Conservation (phyloP, 331 rosid species). For the Rhamnella rubrinervis region DNA sequence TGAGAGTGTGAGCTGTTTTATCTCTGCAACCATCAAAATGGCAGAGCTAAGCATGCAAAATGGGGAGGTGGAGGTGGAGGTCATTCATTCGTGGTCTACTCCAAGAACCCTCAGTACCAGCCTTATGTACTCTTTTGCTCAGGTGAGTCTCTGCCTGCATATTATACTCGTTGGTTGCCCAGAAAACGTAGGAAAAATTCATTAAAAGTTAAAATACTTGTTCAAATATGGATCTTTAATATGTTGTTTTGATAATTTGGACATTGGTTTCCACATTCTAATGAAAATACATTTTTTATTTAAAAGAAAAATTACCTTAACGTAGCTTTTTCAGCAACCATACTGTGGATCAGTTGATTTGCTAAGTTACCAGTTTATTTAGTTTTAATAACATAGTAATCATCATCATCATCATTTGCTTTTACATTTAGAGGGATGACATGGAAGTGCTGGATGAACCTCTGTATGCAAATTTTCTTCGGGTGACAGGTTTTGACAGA, state of each 20-base stretch:
- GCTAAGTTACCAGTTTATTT: too few relatives aligned
- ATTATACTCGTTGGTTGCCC: neutral
- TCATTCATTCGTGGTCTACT: conserved; percentile 76
- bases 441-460: conserved; percentile 81
- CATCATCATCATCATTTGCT: neutral
- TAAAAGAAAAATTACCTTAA: too few relatives aligned
- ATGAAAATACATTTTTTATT: too few relatives aligned
- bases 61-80: conserved; percentile 40
- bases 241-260: too few relatives aligned
- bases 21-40: conserved; percentile 23
- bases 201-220: too few relatives aligned
- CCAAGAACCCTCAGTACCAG: conserved; percentile 82
- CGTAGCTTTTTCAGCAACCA: too few relatives aligned
- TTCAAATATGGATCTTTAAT: too few relatives aligned
- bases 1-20: too few relatives aligned
- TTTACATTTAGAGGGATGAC: conserved; percentile 58
- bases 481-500: conserved; percentile 56
- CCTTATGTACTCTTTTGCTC: conserved; percentile 80
- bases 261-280: too few relatives aligned
- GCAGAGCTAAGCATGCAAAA: conserved; percentile 23
- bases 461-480: conserved; percentile 69
- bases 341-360: too few relatives aligned
- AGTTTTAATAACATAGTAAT: neutral
- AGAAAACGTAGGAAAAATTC: too few relatives aligned
- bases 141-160: conserved; percentile 35